Evolutionary conservation across 352 stramenopile genomes (phyloP), one percentile per base, ranked within the genome.

Genomic region (Pythium plurisporium): DNA sequence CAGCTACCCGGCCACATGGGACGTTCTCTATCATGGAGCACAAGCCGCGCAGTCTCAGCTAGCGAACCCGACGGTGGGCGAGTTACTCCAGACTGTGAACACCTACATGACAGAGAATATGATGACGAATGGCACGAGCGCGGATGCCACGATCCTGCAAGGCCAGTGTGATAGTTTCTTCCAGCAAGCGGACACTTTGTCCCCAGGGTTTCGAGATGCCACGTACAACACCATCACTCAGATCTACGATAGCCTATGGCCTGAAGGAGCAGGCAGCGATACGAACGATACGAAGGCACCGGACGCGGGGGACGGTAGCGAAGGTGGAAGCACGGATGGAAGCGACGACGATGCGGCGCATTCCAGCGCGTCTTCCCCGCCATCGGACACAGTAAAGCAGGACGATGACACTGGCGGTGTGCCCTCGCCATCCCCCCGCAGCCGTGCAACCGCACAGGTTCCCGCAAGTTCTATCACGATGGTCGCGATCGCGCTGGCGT

Each of bases 141-240:
- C 15, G 8, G 54, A 61, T n/a, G n/a, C n/a, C n/a, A n/a, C n/a
- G n/a, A n/a, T n/a, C 1, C 26, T 61, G 15, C 54, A 61, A 17
- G 22, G 23, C 15, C 9, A 61, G 29, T 30, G 4, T 11, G 54
- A 61, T 22, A 17, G 5, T 3, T 61, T 61, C 36, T 48, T 61
- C 27, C 33, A 14, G 4, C 12, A 27, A n/a, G 54, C 43, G 1
- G 44, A 53, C 14, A 30, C 17, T 2, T 12, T 27, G 3, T 9
- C 12, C 15, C 31, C 43, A 1, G 43, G 44, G 3, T 61, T 54
- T 10, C 9, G 19, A 31, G 33, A 38, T 12, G 6, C 31, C 6
- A 36, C 37, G 34, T 54, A 54, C 54, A 29, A 38, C 2, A 7
- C 3, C 5, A 60, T 60, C 26, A 17, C 22, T 31, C 9, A 38